Percentiles rank a stretch among this genome's conserved stretches.
These are phyloP conservation scores for Quercus phellos DNA, from an alignment of 331 rosid genomes.

Conservation along the genomic window DNA sequence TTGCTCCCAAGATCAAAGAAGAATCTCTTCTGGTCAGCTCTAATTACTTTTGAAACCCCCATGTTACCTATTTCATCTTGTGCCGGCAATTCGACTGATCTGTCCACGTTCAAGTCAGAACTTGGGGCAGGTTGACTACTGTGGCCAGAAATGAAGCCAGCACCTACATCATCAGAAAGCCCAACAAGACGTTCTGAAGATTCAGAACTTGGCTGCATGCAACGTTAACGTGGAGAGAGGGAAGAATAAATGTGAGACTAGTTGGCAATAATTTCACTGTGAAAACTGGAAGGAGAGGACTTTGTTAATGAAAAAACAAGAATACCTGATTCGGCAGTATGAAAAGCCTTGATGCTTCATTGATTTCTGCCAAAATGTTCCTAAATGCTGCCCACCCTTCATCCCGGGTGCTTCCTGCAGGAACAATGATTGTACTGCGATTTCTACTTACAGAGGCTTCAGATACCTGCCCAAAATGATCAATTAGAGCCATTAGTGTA, in stretches of 20 bases:
- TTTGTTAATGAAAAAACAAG: conserved; percentile 18
- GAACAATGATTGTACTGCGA: conserved; percentile 97
- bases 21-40: conserved; percentile 94
- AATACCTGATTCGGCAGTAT: conserved; percentile 87
- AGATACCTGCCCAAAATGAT: conserved; percentile 59
- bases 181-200: conserved; percentile 83
- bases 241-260: conserved; percentile 11
- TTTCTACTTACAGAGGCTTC: conserved; percentile 99
- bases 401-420: conserved; percentile 91
- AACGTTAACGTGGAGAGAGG: conserved; percentile 20
- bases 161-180: conserved; percentile 98
- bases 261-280: not conserved
- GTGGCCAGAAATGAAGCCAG: conserved; percentile 97
- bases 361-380: conserved; percentile 91
- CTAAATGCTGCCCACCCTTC: conserved; percentile 99
- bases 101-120: conserved; percentile 81
- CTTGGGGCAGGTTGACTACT: conserved; percentile 73
- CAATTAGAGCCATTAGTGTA: not conserved
- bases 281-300: conserved; percentile 2
- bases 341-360: conserved; percentile 95
- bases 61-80: conserved; percentile 84
- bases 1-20: conserved; percentile 97
- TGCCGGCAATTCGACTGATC: conserved; percentile 76
- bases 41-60: conserved; percentile 92
- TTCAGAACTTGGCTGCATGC: conserved; percentile 80